Base-by-base conservation (phyloP, 139 green algal species). In the Deuterostichococcus epilithicus region DNA sequence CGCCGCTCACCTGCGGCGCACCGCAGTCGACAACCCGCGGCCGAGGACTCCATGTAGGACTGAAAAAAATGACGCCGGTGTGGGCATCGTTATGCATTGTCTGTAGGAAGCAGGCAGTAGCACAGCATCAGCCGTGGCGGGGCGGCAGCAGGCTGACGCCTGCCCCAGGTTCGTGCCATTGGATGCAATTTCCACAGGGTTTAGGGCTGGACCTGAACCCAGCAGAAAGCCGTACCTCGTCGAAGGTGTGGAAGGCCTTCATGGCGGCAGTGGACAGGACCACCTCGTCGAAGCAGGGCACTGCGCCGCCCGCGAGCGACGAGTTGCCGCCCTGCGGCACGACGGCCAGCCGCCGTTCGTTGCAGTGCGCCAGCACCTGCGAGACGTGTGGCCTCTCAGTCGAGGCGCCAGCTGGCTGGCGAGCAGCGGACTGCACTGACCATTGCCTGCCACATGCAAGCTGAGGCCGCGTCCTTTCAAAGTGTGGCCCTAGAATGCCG, bases 251-350 rank as follows among this genome's bases (percentile, higher is more conserved):
- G 28, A 97, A 77, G 25, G 78, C 82, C 81, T 93, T 92, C 90
- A 98, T 93, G 42, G 45, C 67, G 0, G 66, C 69, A 0, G 88
- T 91, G 52, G 37, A 81, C 0, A 99, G 35, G 2, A 97, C 79
- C 0, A 98, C 86, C 82, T 99, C 96, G 66, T 98, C 94, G 75
- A 90, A 90, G 39, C 97, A 81, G 0, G 96, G 93, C 25, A 98
- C 86, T 42, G 83, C 79, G 73, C 96, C 96, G 0, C 95, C 94
- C 26, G 97, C 95, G 26, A 99, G 87, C 0, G 96, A 95, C 6
- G 96, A 98, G 83, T 99, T 98, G 37, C 95, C 95, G 3, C 93
- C 92, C 86, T 99, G 95, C 1, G 96, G 96, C 52, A 98, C 92
- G 1, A 99, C 89, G 2, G 94, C 92, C 58, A 99, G 79, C 0